Conservation (phyloP, 2,329 filamentous ascomycete genomes). For the Hypoxylon sp. region DNA sequence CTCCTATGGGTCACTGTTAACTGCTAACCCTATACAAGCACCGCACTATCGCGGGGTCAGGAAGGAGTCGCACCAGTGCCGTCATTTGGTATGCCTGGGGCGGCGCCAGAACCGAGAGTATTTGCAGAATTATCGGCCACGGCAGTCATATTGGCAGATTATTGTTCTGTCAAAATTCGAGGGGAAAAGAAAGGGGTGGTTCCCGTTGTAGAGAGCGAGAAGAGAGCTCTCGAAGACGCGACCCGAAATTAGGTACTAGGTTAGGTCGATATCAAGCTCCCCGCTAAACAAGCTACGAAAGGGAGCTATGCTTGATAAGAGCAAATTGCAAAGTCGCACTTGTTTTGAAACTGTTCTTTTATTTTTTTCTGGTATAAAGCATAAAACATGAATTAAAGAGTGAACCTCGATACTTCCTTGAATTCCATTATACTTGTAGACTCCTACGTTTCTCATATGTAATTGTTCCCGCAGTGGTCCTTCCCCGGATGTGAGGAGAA, state of each 20-base stretch:
- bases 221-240: slow-evolving; percentile 23
- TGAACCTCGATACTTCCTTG: not conserved
- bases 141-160: slow-evolving; percentile 53
- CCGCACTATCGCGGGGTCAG: slow-evolving; percentile 4
- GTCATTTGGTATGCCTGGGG: slow-evolving; percentile 70
- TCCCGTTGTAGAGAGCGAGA: slow-evolving; percentile 24
- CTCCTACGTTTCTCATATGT: slow-evolving; percentile 24
- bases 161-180: slow-evolving; percentile 9
- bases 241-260: slow-evolving; percentile 25
- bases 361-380: slow-evolving; percentile 7
- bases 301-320: slow-evolving; percentile 36
- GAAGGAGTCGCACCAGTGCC: slow-evolving; percentile 73
- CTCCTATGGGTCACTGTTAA: slow-evolving; percentile 69
- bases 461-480: slow-evolving; percentile 29
- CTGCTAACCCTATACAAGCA: slow-evolving; percentile 16
- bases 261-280: slow-evolving; percentile 32
- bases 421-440: not conserved
- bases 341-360: slow-evolving; percentile 15
- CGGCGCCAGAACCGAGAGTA: slow-evolving; percentile 55
- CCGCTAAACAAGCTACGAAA: slow-evolving; percentile 43
- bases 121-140: slow-evolving; percentile 61
- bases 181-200: slow-evolving; percentile 7
- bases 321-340: slow-evolving; percentile 6
- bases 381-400: slow-evolving; percentile 18
- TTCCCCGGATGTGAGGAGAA: slow-evolving; percentile 41